Evolutionary conservation across 2,329 filamentous ascomycete species (phyloP).

Genomic region (Tolypocladium ophioglossoides): DNA sequence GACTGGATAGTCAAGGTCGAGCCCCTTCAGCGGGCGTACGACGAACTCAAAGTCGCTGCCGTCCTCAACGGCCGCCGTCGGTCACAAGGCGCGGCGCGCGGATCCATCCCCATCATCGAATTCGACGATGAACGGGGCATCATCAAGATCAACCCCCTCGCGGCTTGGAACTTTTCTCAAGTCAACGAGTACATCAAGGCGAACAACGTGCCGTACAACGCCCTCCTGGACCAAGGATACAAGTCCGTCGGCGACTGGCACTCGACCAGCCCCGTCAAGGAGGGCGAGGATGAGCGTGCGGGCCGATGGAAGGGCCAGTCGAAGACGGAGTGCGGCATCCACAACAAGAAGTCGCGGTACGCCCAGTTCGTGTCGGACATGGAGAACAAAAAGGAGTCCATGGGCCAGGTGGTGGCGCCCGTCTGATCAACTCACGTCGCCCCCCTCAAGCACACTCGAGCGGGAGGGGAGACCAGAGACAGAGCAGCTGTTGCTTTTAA

Average conservation of each 20-base stretch:
- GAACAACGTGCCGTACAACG: conserved; percentile 88
- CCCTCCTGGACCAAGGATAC: conserved; percentile 84
- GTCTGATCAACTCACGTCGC: conserved; percentile 8
- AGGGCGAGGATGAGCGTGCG: conserved; percentile 89
- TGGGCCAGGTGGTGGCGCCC: conserved; percentile 16
- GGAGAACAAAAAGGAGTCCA: conserved; percentile 52
- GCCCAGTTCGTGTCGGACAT: conserved; percentile 71
- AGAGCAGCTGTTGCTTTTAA: background rate
- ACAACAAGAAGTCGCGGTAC: conserved; percentile 94
- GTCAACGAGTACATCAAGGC: conserved; percentile 80
- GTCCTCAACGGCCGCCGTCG: conserved; percentile 86
- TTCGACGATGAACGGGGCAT: conserved; percentile 78
- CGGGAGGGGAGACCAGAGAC: background rate
- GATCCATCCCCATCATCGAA: conserved; percentile 83
- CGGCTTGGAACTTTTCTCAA: conserved; percentile 86
- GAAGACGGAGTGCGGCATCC: conserved; percentile 98
- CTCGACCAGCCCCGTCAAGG: conserved; percentile 80
- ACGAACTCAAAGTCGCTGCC: conserved; percentile 76
- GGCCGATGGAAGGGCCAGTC: conserved; percentile 92
- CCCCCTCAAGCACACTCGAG: background rate
- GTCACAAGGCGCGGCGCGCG: conserved; percentile 87
- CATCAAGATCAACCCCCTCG: conserved; percentile 95
- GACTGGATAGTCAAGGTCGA: conserved; percentile 98
- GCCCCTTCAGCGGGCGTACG: conserved; percentile 84
- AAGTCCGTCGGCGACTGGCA: conserved; percentile 98